Evolutionary conservation across 352 stramenopile genomes (phyloP), one percentile per base, ranked within the genome.

Genomic region (Globisporangium apiculatum): DNA sequence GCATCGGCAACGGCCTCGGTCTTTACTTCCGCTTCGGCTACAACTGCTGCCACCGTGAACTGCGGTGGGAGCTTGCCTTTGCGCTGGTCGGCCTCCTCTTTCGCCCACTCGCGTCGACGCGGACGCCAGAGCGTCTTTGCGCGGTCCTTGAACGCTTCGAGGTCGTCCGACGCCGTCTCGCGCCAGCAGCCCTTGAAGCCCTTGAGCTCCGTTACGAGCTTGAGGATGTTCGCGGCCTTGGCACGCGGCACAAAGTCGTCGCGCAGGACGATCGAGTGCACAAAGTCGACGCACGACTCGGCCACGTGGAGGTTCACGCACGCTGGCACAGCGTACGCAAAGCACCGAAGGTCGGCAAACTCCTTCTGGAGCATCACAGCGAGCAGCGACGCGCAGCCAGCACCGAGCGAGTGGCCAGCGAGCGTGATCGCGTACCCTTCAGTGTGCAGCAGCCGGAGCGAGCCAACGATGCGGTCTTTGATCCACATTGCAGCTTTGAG

Each of bases 401-500:
- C 85, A 43, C 85, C 85, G 17, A 95, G 70, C 6, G 85, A 95
- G 54, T 95, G 85, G 10, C 85, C 85, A 1, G 82, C 77, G 48
- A 95, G 82, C 0, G 91, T 80, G 55, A 95, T 85, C 24, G 86
- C 72, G 57, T 93, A 95, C 2, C 85, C 85, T 72, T 90, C 76
- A 8, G 74, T 67, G 56, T 93, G 75, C 0, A 95, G 56, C 46
- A 84, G 75, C 17, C 83, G 78, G 51, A 95, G 59, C 1, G 85
- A 90, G 18, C 77, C 71, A 24, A 92, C 75, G 46, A 93, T 89
- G 17, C 83, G 77, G 17, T 91, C 77, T 48, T 91, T 95, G 50
- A 95, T 91, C 83, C 83, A 93, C 78, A 91, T 87, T 10, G 86
- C 83, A 24, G 85, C 81, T 61, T 91, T 89, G 7, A 91, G 57